Base-by-base conservation (phyloP, 2,329 filamentous ascomycete species). In the Zasmidium cellare region DNA sequence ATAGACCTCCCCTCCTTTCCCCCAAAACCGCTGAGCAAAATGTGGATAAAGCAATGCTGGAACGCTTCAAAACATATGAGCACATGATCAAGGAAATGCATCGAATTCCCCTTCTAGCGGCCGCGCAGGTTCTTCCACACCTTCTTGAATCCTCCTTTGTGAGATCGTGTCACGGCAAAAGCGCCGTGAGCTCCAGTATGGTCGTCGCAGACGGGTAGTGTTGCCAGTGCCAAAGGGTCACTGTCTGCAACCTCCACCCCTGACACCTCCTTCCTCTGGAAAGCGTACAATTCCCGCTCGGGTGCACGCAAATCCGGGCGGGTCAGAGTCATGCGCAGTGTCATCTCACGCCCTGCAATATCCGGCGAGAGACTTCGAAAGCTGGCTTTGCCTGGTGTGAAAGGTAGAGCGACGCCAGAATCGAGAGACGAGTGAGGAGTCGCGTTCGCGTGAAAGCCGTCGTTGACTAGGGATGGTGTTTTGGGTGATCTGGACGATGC, bases 311-410 rank as follows among this genome's bases (percentile, higher is more conserved):
- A 81, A 71, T 97, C 93, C 0, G 92, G 90, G 48, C 92, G 82
- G 2, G 94, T 97, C 55, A 97, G 82, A 0, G 93, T 97, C 92
- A 97, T 96, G 50, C 92, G 90, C 50, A 97, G 77, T 2, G 94
- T 97, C 92, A 97, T 97, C 74, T 97, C 92, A 31, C 92, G 84
- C 9, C 60, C 62, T 18, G 58, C 53, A 20, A 63, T 49, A 24
- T 59, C 57, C 18, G 62, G 62, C 6, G 64, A 60, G 23, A 61
- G 19, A 45, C 59, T 59, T 3, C 63, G 56, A 25, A 46, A 23
- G 41, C 51, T 59, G 23, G 18, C 25, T 47, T 59, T 62, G 44
- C 46, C 41, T 19, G 46, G 41, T 19, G 53, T 50, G 14, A 50
- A 53, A 14, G 61, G 63, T n/a, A 65, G 46, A 16, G 47, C 62